Conservation (phyloP, 2,329 filamentous ascomycete genomes). For the Scedosporium aurantiacum region DNA sequence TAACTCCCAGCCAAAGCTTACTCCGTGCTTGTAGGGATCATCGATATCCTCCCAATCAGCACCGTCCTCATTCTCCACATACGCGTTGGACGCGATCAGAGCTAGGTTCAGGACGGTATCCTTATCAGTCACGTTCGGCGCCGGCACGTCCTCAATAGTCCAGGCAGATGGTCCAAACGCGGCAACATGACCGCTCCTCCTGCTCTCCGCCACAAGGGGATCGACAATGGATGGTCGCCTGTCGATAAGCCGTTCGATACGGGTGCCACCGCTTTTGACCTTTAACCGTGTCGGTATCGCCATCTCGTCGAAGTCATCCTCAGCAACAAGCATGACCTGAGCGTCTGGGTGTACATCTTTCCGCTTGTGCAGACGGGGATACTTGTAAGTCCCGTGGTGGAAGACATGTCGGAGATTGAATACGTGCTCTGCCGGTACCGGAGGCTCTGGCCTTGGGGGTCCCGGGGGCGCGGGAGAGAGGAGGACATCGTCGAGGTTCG, state of each 20-base stretch:
- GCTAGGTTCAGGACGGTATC: conserved; percentile 75
- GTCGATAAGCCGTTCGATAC: conserved; percentile 74
- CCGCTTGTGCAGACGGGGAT: conserved; percentile 67
- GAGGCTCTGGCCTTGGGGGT: conserved; percentile 27
- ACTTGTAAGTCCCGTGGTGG: conserved; percentile 74
- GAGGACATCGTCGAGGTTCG: conserved; percentile 29
- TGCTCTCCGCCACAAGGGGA: conserved; percentile 61
- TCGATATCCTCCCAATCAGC: conserved; percentile 78
- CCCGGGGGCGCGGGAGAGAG: conserved; percentile 30
- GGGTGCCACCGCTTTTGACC: conserved; percentile 52
- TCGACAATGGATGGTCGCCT: conserved; percentile 68
- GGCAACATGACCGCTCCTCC: conserved; percentile 55
- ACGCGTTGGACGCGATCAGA: conserved; percentile 81
- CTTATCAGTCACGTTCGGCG: conserved; percentile 77
- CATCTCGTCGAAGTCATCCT: conserved; percentile 43
- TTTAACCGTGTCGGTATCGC: conserved; percentile 38
- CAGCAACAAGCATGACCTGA: conserved; percentile 48
- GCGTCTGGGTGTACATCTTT: conserved; percentile 54
- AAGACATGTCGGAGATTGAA: conserved; percentile 79
- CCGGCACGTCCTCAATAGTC: conserved; percentile 67
- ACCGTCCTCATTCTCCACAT: conserved; percentile 60
- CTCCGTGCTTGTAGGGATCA: conserved; percentile 70
- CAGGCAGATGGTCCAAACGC: conserved; percentile 65
- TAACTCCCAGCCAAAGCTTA: conserved; percentile 83
- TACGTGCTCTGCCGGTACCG: conserved; percentile 40